Base-by-base conservation (phyloP, 108 stramenopile species). In the Mayamaea pseudoterrestris region DNA sequence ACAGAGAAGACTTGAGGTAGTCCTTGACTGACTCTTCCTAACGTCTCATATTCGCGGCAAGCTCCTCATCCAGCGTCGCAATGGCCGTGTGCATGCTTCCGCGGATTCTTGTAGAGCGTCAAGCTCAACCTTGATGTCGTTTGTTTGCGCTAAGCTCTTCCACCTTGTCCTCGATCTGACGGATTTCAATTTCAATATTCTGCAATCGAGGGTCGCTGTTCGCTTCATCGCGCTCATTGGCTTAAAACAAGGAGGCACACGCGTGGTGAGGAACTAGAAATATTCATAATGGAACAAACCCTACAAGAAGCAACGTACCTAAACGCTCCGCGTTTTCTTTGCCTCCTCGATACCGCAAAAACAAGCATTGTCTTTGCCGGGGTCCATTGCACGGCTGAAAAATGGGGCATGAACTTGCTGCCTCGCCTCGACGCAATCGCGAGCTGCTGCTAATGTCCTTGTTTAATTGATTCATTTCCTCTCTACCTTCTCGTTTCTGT, bases 141-240 rank as follows among this genome's bases (percentile, higher is more conserved):
- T 16, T 78, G 61, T 11, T 72, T 51, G 30, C 53, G 40, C 48
- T 56, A 57, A 83, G 26, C 46, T 47, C 20, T 52, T 74, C 68
- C 20, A 74, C 47, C 43, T 78, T 83, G 21, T 61, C 66, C 54
- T 88, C 83, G 6, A 68, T 44, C 13, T 70, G 71, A 4, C 65
- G 63, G 45, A 93, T 81, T 56, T 93, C 87, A 22, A 57, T 60
- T 3, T 78, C 66, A 47, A 87, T 93, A 20, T 85, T 61, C 11
- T 43, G 53, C n/a, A 62, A 58, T 27, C 79, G 60, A 16, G 74
- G 71, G 41, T 85, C 56, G 7, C 44, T 60, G 9, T 68, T 80
- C 16, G 71, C 70, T 11, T 72, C 54, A 22, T 74, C 69, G 35
- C 66, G 54, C 6, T 62, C 53, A 20, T 57, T 57, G 25, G 66